Conservation (phyloP, 2,329 filamentous ascomycete genomes). For the Arachnopeziza araneosa region DNA sequence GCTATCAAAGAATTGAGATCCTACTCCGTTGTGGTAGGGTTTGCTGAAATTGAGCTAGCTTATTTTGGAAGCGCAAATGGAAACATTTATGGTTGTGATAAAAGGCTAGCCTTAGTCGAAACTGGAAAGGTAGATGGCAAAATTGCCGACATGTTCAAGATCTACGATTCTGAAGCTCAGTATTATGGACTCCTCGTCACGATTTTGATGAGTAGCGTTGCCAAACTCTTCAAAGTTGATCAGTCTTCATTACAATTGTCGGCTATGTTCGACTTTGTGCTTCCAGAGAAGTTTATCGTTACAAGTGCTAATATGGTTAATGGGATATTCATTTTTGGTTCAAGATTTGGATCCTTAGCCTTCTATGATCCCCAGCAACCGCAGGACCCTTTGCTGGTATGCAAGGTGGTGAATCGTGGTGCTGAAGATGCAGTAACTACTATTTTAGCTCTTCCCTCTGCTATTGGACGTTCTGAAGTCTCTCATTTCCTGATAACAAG, state of each 20-base stretch:
- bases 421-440: slow-evolving; percentile 60
- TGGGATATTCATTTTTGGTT: slow-evolving; percentile 44
- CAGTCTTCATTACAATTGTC: background rate
- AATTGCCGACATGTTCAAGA: slow-evolving; percentile 30
- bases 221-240: slow-evolving; percentile 27
- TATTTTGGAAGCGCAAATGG: slow-evolving; percentile 43
- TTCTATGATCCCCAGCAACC: slow-evolving; percentile 35
- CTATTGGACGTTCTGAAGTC: slow-evolving; percentile 1
- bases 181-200: slow-evolving; percentile 21
- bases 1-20: slow-evolving; percentile 36
- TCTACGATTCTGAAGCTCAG: slow-evolving; percentile 6
- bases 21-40: slow-evolving; percentile 41
- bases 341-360: slow-evolving; percentile 48
- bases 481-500: slow-evolving; percentile 63
- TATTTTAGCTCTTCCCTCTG: slow-evolving; percentile 45
- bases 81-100: slow-evolving; percentile 23
- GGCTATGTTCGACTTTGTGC: slow-evolving; percentile 2
- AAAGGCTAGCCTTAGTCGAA: slow-evolving; percentile 8
- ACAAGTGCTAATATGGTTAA: slow-evolving; percentile 42
- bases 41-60: slow-evolving; percentile 33
- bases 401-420: slow-evolving; percentile 7
- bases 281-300: slow-evolving; percentile 42
- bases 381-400: slow-evolving; percentile 9
- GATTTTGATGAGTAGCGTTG: slow-evolving; percentile 32
- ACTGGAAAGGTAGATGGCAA: slow-evolving; percentile 23